phyloP scores from a whole-genome alignment of 2,329 filamentous ascomycete genomes.

The Hymenoscyphus fraxineus region DNA sequence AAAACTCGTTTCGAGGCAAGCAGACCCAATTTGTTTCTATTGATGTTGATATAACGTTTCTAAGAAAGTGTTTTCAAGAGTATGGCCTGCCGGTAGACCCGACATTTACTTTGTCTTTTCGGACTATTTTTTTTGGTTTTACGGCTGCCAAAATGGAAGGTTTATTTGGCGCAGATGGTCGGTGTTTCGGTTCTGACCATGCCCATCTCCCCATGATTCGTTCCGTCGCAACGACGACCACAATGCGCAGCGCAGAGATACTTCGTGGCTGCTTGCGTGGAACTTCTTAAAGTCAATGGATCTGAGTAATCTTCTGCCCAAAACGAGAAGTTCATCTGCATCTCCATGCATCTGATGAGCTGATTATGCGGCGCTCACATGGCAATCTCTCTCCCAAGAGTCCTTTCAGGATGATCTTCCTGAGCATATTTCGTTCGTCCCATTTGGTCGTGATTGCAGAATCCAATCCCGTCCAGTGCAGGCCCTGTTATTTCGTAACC shows the following conservation, averaged over 20 bases:
- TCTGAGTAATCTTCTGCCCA: conserved; percentile 11
- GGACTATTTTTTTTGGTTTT: neutral
- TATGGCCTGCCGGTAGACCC: neutral
- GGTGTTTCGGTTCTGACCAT: neutral
- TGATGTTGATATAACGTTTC: neutral
- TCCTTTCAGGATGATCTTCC: neutral
- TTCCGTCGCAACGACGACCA: neutral
- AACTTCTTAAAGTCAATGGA: neutral
- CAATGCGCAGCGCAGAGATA: neutral
- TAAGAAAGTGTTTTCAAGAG: neutral
- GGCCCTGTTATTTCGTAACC: neutral
- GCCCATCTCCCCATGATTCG: conserved; percentile 5
- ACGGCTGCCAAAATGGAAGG: neutral
- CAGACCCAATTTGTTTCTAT: neutral
- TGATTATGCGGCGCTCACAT: conserved; percentile 6
- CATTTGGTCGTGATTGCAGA: neutral
- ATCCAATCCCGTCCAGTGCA: neutral
- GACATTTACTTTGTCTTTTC: neutral
- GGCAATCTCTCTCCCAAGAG: neutral
- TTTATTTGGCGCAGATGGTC: neutral
- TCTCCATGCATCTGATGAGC: conserved; percentile 4
- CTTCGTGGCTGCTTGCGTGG: neutral
- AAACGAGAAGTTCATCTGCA: conserved; percentile 6
- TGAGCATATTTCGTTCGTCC: neutral
- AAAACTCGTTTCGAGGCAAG: neutral